phyloP scores from a whole-genome alignment of 108 stramenopile species.

The Cylindrotheca closterium region DNA sequence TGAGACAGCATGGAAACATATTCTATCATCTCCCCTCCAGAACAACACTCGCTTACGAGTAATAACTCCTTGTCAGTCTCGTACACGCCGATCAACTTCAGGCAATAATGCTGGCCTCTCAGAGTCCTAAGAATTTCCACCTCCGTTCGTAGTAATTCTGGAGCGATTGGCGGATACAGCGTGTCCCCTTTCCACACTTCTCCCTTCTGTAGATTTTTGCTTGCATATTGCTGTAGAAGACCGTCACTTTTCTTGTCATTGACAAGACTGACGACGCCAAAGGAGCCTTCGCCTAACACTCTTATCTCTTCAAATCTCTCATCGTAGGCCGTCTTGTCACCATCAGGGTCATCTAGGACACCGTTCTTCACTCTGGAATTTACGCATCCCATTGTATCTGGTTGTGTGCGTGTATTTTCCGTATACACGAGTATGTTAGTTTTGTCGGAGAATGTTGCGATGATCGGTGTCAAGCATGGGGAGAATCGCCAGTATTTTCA shows the following conservation, averaged over 20 bases:
- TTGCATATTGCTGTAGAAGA: conserved; percentile 29
- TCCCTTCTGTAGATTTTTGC: conserved; percentile 71
- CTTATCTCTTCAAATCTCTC: conserved; percentile 54
- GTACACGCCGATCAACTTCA: conserved; percentile 53
- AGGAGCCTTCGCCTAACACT: conserved; percentile 72
- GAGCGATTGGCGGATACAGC: conserved; percentile 66
- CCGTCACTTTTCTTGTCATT: conserved; percentile 30
- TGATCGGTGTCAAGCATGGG: no score
- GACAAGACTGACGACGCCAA: conserved; percentile 73
- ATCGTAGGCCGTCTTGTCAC: conserved; percentile 56
- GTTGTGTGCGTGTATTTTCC: no score
- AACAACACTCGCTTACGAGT: conserved; percentile 68
- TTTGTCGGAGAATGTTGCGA: no score
- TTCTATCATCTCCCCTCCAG: conserved; percentile 81
- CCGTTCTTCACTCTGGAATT: background rate
- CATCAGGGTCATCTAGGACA: conserved; percentile 32
- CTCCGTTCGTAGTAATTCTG: conserved; percentile 53
- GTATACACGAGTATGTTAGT: no score
- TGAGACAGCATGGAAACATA: conserved; percentile 45
- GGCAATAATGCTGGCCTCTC: conserved; percentile 47
- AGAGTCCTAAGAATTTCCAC: conserved; percentile 63
- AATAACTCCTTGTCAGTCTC: conserved; percentile 56
- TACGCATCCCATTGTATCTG: conserved; percentile 2
- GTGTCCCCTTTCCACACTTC: conserved; percentile 73
- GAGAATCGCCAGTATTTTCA: no score